Percentiles rank a stretch among this genome's conserved stretches.
Evolutionary conservation across 495 filamentous ascomycete genomes (phyloP).

Genomic region (Penicillium canariense): DNA sequence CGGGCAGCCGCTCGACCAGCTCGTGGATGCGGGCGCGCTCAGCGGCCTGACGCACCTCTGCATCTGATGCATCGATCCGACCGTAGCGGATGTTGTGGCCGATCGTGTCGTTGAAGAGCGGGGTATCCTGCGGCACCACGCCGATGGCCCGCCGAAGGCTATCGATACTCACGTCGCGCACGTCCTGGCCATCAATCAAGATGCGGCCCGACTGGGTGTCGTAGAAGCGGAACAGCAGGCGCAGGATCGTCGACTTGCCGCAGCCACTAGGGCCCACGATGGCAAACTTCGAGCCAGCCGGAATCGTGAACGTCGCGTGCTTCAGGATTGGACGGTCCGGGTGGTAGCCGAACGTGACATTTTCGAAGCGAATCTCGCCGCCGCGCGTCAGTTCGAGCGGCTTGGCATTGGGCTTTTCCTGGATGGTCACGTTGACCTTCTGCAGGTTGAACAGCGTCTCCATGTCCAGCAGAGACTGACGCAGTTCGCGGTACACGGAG

Average conservation of each 20-base stretch:
- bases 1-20: conserved; percentile 71
- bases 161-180: conserved; percentile 76
- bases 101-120: conserved; percentile 93
- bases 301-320: conserved; percentile 83
- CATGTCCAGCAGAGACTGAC: conserved; percentile 95
- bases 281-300: conserved; percentile 91
- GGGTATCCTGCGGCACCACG: conserved; percentile 96
- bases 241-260: conserved; percentile 90
- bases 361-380: conserved; percentile 89
- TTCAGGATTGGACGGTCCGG: conserved; percentile 82
- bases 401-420: conserved; percentile 70
- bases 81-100: conserved; percentile 96
- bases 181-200: conserved; percentile 88
- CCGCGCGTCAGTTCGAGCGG: conserved; percentile 67
- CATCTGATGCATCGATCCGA: conserved; percentile 72
- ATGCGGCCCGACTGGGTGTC: conserved; percentile 87
- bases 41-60: conserved; percentile 71
- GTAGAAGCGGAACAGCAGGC: conserved; percentile 91
- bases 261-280: conserved; percentile 94
- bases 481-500: conserved; percentile 90
- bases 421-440: conserved; percentile 89
- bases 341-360: conserved; percentile 93
- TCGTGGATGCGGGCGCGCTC: conserved; percentile 81
- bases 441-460: conserved; percentile 98
- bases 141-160: conserved; percentile 85